Conservation (phyloP, 129 eudicot genomes). For the Smallanthus sonchifolius region DNA sequence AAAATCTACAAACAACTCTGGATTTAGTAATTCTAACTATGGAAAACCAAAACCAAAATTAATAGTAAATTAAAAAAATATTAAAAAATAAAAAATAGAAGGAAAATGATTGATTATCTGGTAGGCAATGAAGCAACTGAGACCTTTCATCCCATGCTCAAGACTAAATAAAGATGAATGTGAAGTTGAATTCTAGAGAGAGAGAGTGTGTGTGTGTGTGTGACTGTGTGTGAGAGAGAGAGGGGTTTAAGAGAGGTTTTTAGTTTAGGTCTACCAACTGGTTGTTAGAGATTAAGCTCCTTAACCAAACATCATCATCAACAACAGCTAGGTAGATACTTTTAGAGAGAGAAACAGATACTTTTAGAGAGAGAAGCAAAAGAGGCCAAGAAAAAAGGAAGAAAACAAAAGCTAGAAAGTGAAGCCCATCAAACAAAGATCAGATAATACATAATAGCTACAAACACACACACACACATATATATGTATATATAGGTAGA, state of each 20-base stretch:
- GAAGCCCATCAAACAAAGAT: slow-evolving; percentile 30
- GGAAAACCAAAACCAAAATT: neutral
- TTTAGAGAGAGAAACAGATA: slow-evolving; percentile 28
- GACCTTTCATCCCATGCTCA: slow-evolving; percentile 54
- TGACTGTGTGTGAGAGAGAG: slow-evolving; percentile 21
- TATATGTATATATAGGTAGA: slow-evolving; percentile 6
- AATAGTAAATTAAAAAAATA: neutral
- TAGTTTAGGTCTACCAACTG: slow-evolving; percentile 93
- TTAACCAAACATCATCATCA: slow-evolving; percentile 70
- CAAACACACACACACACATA: slow-evolving; percentile 11
- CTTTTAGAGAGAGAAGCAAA: slow-evolving; percentile 31
- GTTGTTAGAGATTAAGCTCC: slow-evolving; percentile 73
- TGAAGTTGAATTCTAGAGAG: slow-evolving; percentile 26
- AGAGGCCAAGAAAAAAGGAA: slow-evolving; percentile 7
- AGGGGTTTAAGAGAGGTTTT: slow-evolving; percentile 51
- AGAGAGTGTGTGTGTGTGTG: slow-evolving; percentile 1
- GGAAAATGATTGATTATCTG: slow-evolving; percentile 20
- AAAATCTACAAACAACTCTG: neutral
- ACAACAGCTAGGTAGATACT: slow-evolving; percentile 24
- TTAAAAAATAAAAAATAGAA: neutral
- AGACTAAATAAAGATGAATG: slow-evolving; percentile 14
- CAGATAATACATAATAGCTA: slow-evolving; percentile 6
- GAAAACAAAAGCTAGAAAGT: slow-evolving; percentile 20
- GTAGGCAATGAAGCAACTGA: slow-evolving; percentile 59
- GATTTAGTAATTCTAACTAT: slow-evolving; percentile 9